These are phyloP conservation scores for Plantago coronopus DNA, from an alignment of 305 asterid genomes.

Conservation along the genomic window DNA sequence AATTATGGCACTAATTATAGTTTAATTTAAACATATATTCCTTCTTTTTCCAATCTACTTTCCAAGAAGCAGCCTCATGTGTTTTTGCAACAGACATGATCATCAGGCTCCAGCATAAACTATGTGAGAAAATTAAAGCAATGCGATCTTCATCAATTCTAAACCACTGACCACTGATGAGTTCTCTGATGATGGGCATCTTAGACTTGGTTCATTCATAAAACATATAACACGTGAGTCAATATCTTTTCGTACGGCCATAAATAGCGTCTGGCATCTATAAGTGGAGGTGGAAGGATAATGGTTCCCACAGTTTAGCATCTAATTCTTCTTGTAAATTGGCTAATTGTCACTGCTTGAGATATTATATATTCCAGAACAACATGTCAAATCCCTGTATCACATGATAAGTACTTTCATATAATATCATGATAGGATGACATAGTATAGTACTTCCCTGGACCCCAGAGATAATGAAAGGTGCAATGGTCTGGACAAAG, in stretches of 20 bases:
- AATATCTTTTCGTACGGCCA: slow-evolving; percentile 7
- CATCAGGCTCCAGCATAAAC: slow-evolving; percentile 17
- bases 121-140: slow-evolving; percentile 14
- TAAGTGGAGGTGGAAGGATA: slow-evolving; percentile 33
- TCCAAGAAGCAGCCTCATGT: slow-evolving; percentile 17
- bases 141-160: background rate
- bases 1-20: slow-evolving; percentile 28
- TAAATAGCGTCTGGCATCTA: slow-evolving; percentile 29
- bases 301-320: slow-evolving; percentile 36
- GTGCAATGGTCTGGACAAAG: too few species aligned
- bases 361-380: slow-evolving; percentile 19
- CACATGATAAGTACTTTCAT: slow-evolving; percentile 4
- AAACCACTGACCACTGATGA: slow-evolving; percentile 11
- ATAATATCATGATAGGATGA: too few species aligned
- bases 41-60: slow-evolving; percentile 4
- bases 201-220: slow-evolving; percentile 11
- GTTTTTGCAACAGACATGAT: slow-evolving; percentile 17
- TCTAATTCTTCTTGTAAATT: slow-evolving; percentile 35
- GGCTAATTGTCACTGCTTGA: slow-evolving; percentile 25
- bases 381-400: slow-evolving; percentile 32
- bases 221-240: slow-evolving; percentile 28
- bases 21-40: slow-evolving; percentile 39
- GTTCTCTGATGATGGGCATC: slow-evolving; percentile 5
- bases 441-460: too few species aligned
- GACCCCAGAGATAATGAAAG: too few species aligned